Evolutionary conservation across 805 yeast species (phyloP).

Genomic region (Candida ortonii): DNA sequence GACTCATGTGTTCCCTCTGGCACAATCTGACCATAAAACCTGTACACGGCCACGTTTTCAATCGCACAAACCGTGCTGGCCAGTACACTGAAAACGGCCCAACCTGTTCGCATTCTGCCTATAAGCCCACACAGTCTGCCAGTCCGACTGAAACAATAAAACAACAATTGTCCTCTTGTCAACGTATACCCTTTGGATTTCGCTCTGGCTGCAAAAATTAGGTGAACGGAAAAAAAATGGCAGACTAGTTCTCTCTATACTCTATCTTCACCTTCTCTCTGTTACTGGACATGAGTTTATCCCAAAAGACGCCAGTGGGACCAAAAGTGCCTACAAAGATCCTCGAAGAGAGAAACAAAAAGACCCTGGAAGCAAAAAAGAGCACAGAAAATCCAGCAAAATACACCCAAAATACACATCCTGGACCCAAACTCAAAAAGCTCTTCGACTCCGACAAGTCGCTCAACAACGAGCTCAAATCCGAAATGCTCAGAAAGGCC

Average conservation of each 20-base stretch:
- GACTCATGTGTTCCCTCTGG: constrained; percentile 1
- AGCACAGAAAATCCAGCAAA: background rate
- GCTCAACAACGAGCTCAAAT: constrained; percentile 25
- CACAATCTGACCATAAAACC: constrained; percentile 9
- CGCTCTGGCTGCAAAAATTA: too few relatives aligned
- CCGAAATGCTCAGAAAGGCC: constrained; percentile 24
- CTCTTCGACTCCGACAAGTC: constrained; percentile 24
- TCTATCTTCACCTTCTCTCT: too few relatives aligned
- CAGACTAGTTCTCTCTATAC: too few relatives aligned
- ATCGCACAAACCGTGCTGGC: constrained; percentile 14
- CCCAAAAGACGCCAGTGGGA: constrained; percentile 15
- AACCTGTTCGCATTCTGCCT: too few relatives aligned
- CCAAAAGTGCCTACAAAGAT: constrained; percentile 26
- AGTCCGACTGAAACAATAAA: too few relatives aligned
- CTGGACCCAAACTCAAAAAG: constrained; percentile 16
- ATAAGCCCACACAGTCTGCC: too few relatives aligned
- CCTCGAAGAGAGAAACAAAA: constrained; percentile 16
- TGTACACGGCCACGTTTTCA: constrained; percentile 29
- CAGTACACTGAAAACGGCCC: constrained; percentile 1
- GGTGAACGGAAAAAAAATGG: too few relatives aligned
- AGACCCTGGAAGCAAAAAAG: constrained; percentile 19
- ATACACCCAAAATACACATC: too few relatives aligned
- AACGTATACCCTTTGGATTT: too few relatives aligned
- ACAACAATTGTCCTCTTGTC: too few relatives aligned
- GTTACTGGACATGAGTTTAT: too few relatives aligned